phyloP scores from a whole-genome alignment of 805 yeast genomes.

The Pichia deserticola region DNA sequence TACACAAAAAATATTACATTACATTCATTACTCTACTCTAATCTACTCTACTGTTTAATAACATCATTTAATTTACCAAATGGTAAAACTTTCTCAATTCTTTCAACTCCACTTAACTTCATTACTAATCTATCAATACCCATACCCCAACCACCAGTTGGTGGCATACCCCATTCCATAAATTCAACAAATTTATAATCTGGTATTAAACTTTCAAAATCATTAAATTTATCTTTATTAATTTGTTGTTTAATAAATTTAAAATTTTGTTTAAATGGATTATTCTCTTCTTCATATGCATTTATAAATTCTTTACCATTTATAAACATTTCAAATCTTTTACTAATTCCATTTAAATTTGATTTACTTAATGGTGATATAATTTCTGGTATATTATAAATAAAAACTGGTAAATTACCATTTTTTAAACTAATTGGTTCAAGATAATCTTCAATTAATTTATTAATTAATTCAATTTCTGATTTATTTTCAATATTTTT shows the following conservation, averaged over 20 bases:
- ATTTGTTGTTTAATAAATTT: slow-evolving; percentile 58
- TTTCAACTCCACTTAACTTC: slow-evolving; percentile 54
- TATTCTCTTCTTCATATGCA: slow-evolving; percentile 95
- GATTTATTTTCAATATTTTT: slow-evolving; percentile 19
- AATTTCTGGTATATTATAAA: slow-evolving; percentile 74
- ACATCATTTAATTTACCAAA: slow-evolving; percentile 75
- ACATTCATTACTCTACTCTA: too few relatives aligned
- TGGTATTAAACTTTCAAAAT: slow-evolving; percentile 57
- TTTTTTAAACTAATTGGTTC: slow-evolving; percentile 49
- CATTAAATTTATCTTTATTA: slow-evolving; percentile 38
- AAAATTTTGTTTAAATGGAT: slow-evolving; percentile 59
- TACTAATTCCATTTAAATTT: slow-evolving; percentile 14
- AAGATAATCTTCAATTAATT: slow-evolving; percentile 34
- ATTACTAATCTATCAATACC: slow-evolving; percentile 86
- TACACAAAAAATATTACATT: too few relatives aligned
- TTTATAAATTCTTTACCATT: slow-evolving; percentile 76
- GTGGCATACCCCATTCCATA: slow-evolving; percentile 93
- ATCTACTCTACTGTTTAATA: slow-evolving; percentile 54
- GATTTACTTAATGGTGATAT: slow-evolving; percentile 89
- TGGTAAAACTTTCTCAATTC: slow-evolving; percentile 70
- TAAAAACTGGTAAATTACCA: slow-evolving; percentile 53
- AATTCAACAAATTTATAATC: slow-evolving; percentile 65
- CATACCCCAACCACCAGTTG: slow-evolving; percentile 97
- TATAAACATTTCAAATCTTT: slow-evolving; percentile 77
- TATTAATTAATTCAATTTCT: slow-evolving; percentile 20